phyloP scores from a whole-genome alignment of 768 basidiomycete species.

The Lactifluus pinguis region DNA sequence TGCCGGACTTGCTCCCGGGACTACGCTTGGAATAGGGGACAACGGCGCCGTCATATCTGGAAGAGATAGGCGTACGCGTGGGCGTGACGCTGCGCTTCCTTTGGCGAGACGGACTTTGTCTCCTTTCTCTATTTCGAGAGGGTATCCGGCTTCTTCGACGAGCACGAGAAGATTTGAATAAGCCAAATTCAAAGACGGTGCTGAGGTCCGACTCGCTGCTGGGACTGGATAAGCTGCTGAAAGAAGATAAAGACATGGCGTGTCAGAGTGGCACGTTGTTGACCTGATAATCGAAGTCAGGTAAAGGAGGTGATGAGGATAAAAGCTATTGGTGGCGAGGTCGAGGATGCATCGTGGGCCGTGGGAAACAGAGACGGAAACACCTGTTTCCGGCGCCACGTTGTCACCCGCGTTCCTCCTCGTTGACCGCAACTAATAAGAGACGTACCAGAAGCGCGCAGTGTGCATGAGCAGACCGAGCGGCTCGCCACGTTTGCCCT shows the following conservation, averaged over 20 bases:
- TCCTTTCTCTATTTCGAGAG: neutral
- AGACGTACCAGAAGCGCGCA: no score
- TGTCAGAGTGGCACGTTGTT: conserved; percentile 9
- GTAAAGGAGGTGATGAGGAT: neutral
- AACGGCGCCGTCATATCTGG: neutral
- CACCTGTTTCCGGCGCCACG: no score
- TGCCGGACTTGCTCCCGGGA: conserved; percentile 9
- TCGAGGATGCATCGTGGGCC: neutral
- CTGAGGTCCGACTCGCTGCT: conserved; percentile 16
- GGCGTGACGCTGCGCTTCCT: conserved; percentile 12
- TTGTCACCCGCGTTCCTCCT: no score
- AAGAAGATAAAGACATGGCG: conserved; percentile 16
- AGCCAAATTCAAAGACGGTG: conserved; percentile 2
- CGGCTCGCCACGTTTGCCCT: no score
- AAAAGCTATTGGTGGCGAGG: neutral
- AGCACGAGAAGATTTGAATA: conserved; percentile 7
- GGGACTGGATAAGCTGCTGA: conserved; percentile 19
- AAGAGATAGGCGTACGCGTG: conserved; percentile 5
- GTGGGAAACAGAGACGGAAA: neutral
- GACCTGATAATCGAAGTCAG: neutral
- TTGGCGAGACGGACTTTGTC: conserved; percentile 1
- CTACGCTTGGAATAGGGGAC: conserved; percentile 9
- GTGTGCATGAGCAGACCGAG: no score
- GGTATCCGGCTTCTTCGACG: neutral
- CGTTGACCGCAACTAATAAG: no score